These are phyloP conservation scores for Aphanomyces invadans DNA, from an alignment of 352 stramenopile species.

Conservation along the genomic window DNA sequence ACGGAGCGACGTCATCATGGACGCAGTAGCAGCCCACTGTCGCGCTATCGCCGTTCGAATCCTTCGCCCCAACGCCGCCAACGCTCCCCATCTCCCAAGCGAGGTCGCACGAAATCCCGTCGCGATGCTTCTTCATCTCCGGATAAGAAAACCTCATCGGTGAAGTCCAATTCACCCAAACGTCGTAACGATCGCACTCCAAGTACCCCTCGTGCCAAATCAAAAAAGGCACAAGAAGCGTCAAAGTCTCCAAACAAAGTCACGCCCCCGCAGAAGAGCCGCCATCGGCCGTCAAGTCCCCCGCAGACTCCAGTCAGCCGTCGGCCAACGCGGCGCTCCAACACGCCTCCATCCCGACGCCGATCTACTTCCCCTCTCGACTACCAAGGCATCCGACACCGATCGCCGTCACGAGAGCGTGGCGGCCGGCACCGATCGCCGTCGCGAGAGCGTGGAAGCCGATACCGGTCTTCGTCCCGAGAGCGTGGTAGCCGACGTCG, in stretches of 20 bases:
- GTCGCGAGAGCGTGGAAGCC: neutral
- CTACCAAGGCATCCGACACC: neutral
- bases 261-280: neutral
- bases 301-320: neutral
- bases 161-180: neutral
- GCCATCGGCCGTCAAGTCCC: neutral
- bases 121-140: neutral
- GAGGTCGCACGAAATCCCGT: neutral
- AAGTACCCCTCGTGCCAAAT: neutral
- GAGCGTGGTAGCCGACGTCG: neutral
- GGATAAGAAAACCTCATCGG: neutral
- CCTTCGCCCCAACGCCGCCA: neutral
- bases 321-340: neutral
- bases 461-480: neutral
- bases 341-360: neutral
- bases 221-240: neutral
- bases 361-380: neutral
- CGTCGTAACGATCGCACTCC: neutral
- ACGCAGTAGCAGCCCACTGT: slow-evolving; percentile 5
- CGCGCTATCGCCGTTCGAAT: neutral
- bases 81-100: neutral
- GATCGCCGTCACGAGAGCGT: neutral
- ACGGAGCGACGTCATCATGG: neutral
- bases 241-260: neutral
- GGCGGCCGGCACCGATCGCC: neutral